Evolutionary conservation across 179 eudicot genomes (phyloP), one percentile per base, ranked within the genome.

Genomic region (Sideroxylon spinosum): DNA sequence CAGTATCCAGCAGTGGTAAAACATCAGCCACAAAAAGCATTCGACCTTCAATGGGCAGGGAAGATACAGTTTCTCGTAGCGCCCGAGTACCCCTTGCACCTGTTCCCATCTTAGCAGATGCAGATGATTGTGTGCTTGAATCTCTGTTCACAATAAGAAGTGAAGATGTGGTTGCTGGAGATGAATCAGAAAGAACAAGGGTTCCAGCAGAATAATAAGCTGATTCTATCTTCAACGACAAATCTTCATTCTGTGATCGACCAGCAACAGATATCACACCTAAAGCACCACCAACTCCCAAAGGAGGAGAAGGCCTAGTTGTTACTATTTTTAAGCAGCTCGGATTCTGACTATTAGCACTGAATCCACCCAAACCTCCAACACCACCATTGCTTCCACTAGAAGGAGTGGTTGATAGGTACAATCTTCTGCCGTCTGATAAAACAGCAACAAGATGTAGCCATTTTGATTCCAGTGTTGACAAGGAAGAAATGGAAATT

Each of bases 341-440:
- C 71, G 98, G 99, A 84, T 81, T 91, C 74, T 86, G 91, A 81
- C 82, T 81, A 80, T 80, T 86, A 78, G 75, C 57, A 81, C 80
- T 75, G 71, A 87, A 91, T 60, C 87, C 94, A 82, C 86, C 85
- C 73, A 86, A 86, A 86, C 85, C 86, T 80, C 89, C 92, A 80
- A 85, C 87, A 76, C 83, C 71, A 56, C 95, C 86, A 81, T 70
- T 86, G 74, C 83, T 85, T 69, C 94, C 95, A 80, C 88, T 85
- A 74, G 94, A 88, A 62, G 86, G 83, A 79, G 90, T 83, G 83
- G 99, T 94, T 14, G 99, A 86, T 71, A 94, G 91, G 81, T 96
- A 96, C 92, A 96, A 85, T 76, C 99, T 86, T 82, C 98, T 91
- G 69, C 99, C 99, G 86, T 96, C 99, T 50, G 99, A 92, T 82